These are phyloP conservation scores for Boletales sp. DNA, from an alignment of 768 basidiomycete species.

Conservation along the genomic window DNA sequence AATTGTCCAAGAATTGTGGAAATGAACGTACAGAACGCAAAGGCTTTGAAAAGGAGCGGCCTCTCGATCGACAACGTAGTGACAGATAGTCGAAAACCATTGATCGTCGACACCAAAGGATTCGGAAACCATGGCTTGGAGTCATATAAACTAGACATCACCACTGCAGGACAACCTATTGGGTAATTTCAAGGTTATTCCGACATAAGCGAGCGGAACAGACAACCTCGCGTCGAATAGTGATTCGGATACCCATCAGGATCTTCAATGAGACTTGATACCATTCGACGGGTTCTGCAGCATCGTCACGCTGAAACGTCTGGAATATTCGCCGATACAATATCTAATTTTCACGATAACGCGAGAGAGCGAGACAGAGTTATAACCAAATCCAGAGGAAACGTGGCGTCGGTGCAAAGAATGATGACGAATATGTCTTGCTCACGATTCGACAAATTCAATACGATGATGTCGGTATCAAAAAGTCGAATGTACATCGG, in stretches of 20 bases:
- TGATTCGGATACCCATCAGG: neutral
- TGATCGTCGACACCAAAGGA: too few species aligned
- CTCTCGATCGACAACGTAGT: too few species aligned
- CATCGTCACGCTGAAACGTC: neutral
- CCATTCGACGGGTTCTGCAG: neutral
- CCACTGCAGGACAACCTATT: too few species aligned
- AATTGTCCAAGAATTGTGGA: too few species aligned
- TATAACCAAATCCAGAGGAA: conserved; percentile 2
- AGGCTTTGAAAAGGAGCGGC: neutral
- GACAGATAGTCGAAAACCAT: too few species aligned
- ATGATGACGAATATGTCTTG: too few species aligned
- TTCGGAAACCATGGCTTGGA: too few species aligned
- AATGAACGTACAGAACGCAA: conserved; percentile 3
- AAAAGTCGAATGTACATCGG: conserved; percentile 45
- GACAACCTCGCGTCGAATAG: neutral
- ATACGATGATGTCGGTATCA: conserved; percentile 40
- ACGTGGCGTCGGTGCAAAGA: too few species aligned
- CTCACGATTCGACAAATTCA: conserved; percentile 33
- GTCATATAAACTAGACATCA: too few species aligned
- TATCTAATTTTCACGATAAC: conserved; percentile 2
- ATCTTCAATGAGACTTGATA: neutral
- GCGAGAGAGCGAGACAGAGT: neutral
- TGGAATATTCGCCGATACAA: conserved; percentile 5
- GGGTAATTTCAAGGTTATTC: too few species aligned
- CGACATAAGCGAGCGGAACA: too few species aligned